Evolutionary conservation across 108 stramenopile species (phyloP).

Genomic region (Craspedostauros australis): DNA sequence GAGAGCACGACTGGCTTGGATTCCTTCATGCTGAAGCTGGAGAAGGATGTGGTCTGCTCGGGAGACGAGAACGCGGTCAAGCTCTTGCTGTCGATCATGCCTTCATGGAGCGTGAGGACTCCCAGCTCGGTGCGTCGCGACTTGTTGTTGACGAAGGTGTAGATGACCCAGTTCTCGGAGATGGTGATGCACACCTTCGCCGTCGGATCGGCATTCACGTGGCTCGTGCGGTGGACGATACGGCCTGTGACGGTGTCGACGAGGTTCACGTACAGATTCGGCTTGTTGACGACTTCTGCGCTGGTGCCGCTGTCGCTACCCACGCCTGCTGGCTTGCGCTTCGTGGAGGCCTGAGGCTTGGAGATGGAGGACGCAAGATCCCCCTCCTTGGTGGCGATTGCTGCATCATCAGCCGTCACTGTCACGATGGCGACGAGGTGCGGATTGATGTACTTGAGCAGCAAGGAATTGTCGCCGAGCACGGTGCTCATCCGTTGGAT

Average conservation of each 20-base stretch:
- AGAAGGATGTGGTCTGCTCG: slow-evolving; percentile 70
- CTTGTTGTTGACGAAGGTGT: slow-evolving; percentile 83
- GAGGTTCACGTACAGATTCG: slow-evolving; percentile 73
- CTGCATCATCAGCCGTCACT: slow-evolving; percentile 27
- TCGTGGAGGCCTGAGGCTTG: background rate
- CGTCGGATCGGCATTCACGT: slow-evolving; percentile 51
- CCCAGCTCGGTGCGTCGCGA: slow-evolving; percentile 87
- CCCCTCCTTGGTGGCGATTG: no score
- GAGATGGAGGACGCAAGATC: slow-evolving; percentile 17
- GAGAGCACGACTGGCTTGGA: slow-evolving; percentile 87
- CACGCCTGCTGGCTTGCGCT: slow-evolving; percentile 29
- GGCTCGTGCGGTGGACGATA: slow-evolving; percentile 82
- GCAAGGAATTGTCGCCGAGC: slow-evolving; percentile 88
- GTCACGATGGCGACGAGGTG: slow-evolving; percentile 83
- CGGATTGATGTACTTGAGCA: slow-evolving; percentile 95
- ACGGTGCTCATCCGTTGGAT: slow-evolving; percentile 72
- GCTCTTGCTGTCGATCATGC: slow-evolving; percentile 90
- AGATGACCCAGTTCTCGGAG: slow-evolving; percentile 92
- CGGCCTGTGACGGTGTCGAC: slow-evolving; percentile 90
- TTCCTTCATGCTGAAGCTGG: slow-evolving; percentile 60
- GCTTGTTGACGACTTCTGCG: slow-evolving; percentile 18
- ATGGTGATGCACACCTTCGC: slow-evolving; percentile 67
- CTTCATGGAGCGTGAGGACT: slow-evolving; percentile 88
- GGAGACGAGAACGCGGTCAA: slow-evolving; percentile 82
- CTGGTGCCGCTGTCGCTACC: slow-evolving; percentile 26